phyloP scores from a whole-genome alignment of 2,329 filamentous ascomycete genomes.

The Leptosphaerulina australis region DNA sequence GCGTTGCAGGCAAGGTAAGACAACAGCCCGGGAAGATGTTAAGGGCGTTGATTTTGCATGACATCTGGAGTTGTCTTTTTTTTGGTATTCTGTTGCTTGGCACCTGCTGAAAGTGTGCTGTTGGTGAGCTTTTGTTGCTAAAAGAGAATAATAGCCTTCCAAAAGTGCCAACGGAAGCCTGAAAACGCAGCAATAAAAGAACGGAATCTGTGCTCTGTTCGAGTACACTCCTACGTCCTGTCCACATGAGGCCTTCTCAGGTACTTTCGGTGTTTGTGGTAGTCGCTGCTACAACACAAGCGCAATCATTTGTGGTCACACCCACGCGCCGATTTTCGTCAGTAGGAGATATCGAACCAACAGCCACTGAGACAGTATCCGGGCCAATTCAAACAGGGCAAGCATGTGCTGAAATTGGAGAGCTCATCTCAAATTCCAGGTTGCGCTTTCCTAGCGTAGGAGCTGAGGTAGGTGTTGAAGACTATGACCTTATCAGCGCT shows the following conservation, averaged over 20 bases:
- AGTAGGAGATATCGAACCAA: constrained; percentile 34
- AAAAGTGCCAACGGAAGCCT: constrained; percentile 1
- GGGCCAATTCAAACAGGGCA: constrained; percentile 39
- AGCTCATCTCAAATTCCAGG: constrained; percentile 20
- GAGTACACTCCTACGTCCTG: background rate
- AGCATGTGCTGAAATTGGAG: constrained; percentile 38
- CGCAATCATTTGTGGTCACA: constrained; percentile 6
- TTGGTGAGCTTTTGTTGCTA: background rate
- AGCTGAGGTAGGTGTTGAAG: constrained; percentile 32
- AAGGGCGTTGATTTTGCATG: constrained; percentile 15
- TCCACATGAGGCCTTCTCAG: constrained; percentile 29
- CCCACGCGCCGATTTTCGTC: constrained; percentile 20
- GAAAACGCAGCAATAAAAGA: constrained; percentile 6
- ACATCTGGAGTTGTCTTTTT: background rate
- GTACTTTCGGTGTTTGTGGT: constrained; percentile 29
- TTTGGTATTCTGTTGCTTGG: background rate
- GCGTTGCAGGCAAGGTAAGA: background rate
- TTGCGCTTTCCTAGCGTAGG: constrained; percentile 31
- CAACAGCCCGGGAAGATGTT: constrained; percentile 9
- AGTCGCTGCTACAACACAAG: constrained; percentile 25
- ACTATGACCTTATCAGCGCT: background rate
- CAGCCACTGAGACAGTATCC: constrained; percentile 32
- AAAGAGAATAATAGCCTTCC: background rate
- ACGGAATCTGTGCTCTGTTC: background rate
- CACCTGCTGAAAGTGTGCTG: background rate